Conservation (phyloP, 805 yeast species). For the Tetrapisispora pingtungensis region DNA sequence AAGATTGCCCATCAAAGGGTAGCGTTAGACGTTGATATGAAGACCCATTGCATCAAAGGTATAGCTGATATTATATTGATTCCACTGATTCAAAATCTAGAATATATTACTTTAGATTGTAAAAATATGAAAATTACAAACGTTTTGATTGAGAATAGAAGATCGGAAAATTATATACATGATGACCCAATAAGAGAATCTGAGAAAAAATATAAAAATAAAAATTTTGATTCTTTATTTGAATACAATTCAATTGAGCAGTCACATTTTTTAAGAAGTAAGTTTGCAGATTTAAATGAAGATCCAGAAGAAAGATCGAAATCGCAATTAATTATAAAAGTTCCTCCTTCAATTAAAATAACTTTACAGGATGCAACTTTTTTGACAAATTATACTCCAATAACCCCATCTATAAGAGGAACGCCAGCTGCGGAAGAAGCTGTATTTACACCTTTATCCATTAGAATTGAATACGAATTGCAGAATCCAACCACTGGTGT, state of each 20-base stretch:
- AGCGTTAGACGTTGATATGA: conserved; percentile 66
- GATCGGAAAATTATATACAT: conserved; percentile 28
- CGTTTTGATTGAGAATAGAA: conserved; percentile 54
- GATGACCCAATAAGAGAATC: conserved; percentile 21
- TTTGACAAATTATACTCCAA: conserved; percentile 31
- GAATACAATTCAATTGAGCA: conserved; percentile 24
- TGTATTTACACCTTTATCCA: conserved; percentile 61
- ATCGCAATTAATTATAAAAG: conserved; percentile 24
- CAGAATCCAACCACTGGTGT: conserved; percentile 65
- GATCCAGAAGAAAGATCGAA: conserved; percentile 21
- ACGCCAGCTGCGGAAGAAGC: conserved; percentile 34
- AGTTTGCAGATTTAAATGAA: conserved; percentile 24
- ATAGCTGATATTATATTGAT: conserved; percentile 73
- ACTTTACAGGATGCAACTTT: conserved; percentile 44
- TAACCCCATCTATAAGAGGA: conserved; percentile 33
- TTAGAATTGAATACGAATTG: conserved; percentile 58
- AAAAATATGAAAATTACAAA: conserved; percentile 59
- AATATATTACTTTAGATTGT: conserved; percentile 63
- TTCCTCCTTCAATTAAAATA: conserved; percentile 38
- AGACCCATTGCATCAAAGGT: conserved; percentile 51
- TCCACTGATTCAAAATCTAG: conserved; percentile 53
- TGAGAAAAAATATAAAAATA: conserved; percentile 9
- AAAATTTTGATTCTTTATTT: conserved; percentile 11
- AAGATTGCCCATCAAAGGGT: conserved; percentile 80
- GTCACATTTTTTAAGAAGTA: conserved; percentile 25